Evolutionary conservation across 306 rosid species (phyloP), one percentile per base, ranked within the genome.

Genomic region (Inga oerstediana): DNA sequence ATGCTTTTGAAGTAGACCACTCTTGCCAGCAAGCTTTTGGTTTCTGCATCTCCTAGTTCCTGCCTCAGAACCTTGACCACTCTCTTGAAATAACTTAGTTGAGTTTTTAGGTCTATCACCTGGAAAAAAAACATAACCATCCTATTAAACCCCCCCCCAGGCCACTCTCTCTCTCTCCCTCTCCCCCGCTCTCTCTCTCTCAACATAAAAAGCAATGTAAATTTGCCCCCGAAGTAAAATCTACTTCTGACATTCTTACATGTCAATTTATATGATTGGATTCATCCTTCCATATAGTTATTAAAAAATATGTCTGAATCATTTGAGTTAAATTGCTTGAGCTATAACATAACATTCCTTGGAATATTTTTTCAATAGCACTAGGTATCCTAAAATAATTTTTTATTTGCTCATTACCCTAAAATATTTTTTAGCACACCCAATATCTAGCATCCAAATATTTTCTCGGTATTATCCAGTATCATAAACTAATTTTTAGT

Each of bases 21-120:
- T 32, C 81, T 82, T 76, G 94, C 87, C n/a, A 89, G 61, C 48
- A 79, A 46, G 67, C 11, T 49, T 56, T 86, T 83, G 84, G 89
- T 65, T 32, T 32, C 71, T 65, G 20, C 41, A 35, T 89, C 68
- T 59, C 90, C 93, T 58, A 77, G 62, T 79, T 83, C 82, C 39
- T 85, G 76, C 71, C 83, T 92, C 65, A 91, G 22, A 87, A 82
- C 75, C 13, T 32, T 72, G 79, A 72, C 88, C 10, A 88, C 94
- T 83, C 84, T 88, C 84, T 84, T 89, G 46, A 87, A 87, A 79
- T 88, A 54, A 81, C 75, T 85, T 4, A 89, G 66, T 79, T 94
- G 97, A 27, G 91, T 71, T 34, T 80, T 83, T 0, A 94, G 86
- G 78, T 87, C 87, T 61, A 91, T 92, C 79, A 86, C 97, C 98